Conservation (phyloP, 768 basidiomycete species). For the Chalciporus sphaerocephalus region DNA sequence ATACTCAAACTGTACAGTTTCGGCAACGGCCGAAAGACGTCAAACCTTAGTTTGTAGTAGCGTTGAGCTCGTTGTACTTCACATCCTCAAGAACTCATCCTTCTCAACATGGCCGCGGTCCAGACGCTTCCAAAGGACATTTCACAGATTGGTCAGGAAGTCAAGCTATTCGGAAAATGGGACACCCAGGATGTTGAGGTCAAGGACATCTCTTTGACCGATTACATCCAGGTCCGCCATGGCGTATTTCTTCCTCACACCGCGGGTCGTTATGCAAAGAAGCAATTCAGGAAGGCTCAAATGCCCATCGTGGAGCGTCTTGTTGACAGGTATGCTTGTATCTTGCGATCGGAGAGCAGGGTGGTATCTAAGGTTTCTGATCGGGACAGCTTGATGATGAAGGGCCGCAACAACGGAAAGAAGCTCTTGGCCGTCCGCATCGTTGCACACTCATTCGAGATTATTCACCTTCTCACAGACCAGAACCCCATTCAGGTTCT, state of each 20-base stretch:
- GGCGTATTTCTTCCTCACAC: conserved; percentile 98
- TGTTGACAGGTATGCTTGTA: conserved; percentile 76
- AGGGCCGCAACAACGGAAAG: conserved; percentile 99
- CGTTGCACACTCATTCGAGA: conserved; percentile 98
- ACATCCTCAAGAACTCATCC: conserved; percentile 29
- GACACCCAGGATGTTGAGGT: conserved; percentile 97
- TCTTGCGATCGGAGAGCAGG: neutral
- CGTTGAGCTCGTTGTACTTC: conserved; percentile 16
- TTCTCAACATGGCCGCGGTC: conserved; percentile 55
- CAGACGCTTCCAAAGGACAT: conserved; percentile 80
- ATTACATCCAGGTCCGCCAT: conserved; percentile 99
- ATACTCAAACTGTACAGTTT: conserved; percentile 28
- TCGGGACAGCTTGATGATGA: conserved; percentile 90
- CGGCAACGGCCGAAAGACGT: conserved; percentile 19
- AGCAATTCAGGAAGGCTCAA: conserved; percentile 99
- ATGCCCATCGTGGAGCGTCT: conserved; percentile 99
- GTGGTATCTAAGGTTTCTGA: neutral
- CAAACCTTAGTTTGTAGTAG: conserved; percentile 24
- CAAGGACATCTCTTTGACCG: conserved; percentile 97
- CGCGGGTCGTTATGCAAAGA: conserved; percentile 98
- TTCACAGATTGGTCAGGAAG: conserved; percentile 74
- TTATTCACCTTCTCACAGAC: conserved; percentile 99
- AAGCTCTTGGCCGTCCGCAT: conserved; percentile 99
- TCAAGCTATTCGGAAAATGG: conserved; percentile 99
- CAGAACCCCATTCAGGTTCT: conserved; percentile 99